phyloP scores from a whole-genome alignment of 192 early-diverging fungal species.

The Mortierella alpina region DNA sequence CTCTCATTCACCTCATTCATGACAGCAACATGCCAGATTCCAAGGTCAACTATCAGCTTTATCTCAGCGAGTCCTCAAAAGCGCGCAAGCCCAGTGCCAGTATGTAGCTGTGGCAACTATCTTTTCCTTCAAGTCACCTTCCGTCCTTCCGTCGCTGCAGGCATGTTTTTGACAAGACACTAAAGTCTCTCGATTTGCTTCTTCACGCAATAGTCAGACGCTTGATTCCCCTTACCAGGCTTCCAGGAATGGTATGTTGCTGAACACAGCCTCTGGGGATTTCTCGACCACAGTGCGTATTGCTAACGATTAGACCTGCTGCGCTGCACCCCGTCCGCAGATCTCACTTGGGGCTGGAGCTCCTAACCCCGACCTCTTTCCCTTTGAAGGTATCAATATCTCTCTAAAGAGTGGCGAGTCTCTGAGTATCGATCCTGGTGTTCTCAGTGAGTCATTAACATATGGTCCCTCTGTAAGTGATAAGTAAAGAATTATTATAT shows the following conservation, averaged over 20 bases:
- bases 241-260: slow-evolving; percentile 57
- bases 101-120: slow-evolving; percentile 17
- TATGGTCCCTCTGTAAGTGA: slow-evolving; percentile 67
- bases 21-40: not conserved
- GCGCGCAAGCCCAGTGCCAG: slow-evolving; percentile 59
- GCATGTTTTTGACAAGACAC: not conserved
- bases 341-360: slow-evolving; percentile 80
- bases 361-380: slow-evolving; percentile 75
- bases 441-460: slow-evolving; percentile 67
- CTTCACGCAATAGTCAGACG: slow-evolving; percentile 44
- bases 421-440: slow-evolving; percentile 65
- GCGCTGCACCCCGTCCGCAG: slow-evolving; percentile 25
- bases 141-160: not conserved
- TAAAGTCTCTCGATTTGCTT: not conserved
- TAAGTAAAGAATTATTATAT: not conserved
- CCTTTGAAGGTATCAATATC: slow-evolving; percentile 65
- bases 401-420: slow-evolving; percentile 67
- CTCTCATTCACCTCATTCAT: not conserved
- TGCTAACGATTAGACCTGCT: not conserved
- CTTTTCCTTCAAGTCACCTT: too few relatives aligned
- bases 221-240: slow-evolving; percentile 39
- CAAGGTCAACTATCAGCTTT: slow-evolving; percentile 54
- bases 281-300: not conserved
- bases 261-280: not conserved
- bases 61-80: slow-evolving; percentile 55